Evolutionary conservation across 768 basidiomycete genomes (phyloP).

Genomic region (Lentinus tigrinus): DNA sequence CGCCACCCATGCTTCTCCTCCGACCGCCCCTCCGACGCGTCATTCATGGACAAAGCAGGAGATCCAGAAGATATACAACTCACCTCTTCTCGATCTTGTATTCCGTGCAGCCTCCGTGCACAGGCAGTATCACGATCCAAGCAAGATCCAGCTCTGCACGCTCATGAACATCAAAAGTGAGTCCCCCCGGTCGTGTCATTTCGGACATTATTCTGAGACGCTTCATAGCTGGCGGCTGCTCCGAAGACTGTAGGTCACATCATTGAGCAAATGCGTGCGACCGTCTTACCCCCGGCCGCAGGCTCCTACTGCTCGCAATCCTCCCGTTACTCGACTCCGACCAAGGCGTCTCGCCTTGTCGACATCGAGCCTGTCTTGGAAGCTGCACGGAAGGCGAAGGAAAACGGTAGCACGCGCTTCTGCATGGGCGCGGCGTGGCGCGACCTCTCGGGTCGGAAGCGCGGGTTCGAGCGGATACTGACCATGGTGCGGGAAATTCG

Average conservation of each 20-base stretch:
- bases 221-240: conserved; percentile 82
- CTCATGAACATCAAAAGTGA: conserved; percentile 98
- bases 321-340: conserved; percentile 86
- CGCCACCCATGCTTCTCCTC: conserved; percentile 56
- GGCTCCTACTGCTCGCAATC: conserved; percentile 99
- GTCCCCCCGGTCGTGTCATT: conserved; percentile 34
- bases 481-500: conserved; percentile 89
- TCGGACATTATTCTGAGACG: conserved; percentile 8
- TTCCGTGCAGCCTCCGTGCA: conserved; percentile 85
- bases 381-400: conserved; percentile 92
- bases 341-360: conserved; percentile 83
- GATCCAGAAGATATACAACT: conserved; percentile 83
- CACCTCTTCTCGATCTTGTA: conserved; percentile 84
- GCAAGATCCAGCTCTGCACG: conserved; percentile 93
- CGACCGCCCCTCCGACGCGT: conserved; percentile 35
- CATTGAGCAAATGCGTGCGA: not conserved
- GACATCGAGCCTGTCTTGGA: conserved; percentile 90
- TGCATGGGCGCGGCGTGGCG: conserved; percentile 99
- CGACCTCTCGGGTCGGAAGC: conserved; percentile 88
- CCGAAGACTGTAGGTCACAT: conserved; percentile 82
- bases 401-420: conserved; percentile 94
- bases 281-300: conserved; percentile 29
- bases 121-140: conserved; percentile 81
- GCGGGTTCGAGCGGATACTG: conserved; percentile 91
- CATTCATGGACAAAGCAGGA: conserved; percentile 77